Evolutionary conservation across 805 yeast species (phyloP), one percentile per base, ranked within the genome.

Genomic region (Candida railenensis): DNA sequence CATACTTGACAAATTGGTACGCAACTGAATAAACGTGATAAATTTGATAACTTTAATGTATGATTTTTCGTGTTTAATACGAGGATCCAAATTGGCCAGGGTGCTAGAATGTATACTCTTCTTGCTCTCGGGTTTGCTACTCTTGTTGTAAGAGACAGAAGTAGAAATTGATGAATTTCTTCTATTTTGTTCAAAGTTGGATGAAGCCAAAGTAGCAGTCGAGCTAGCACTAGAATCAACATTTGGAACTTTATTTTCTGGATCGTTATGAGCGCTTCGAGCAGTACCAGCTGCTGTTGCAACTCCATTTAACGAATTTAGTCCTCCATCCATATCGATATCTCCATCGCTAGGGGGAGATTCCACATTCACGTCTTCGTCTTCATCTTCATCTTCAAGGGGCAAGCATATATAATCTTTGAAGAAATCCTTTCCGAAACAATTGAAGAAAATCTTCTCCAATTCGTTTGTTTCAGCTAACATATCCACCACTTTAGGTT

Each of bases 381-480:
- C 39, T 5, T 36, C 39, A 11, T 39, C 32, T 3, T 45, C 58
- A 9, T 39, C 50, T 36, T 46, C 54, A 30, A 66, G 65, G 3
- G 73, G 69, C 20, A 57, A 58, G 48, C 74, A 66, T 28, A 72
- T 62, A 36, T 55, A 59, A 37, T 67, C 74, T 36, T 62, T 59
- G 56, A 72, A 72, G 47, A 70, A 72, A 48, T 72, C 75, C 42
- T 66, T 67, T 3, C 76, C 76, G 52, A 71, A 72, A 34, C 59
- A 58, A 8, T 68, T 59, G 37, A 62, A 57, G 43, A 71, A 71
- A 2, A 62, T 45, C 40, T 55, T 59, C 45, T 72, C 77, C 40
- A 72, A 55, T 33, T 57, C 56, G 44, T 65, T 69, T 1, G 75
- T 63, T 49, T 69, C 73, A 11, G 49, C 40, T 34, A 72, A 54